These are phyloP conservation scores for Coemansia sp. DNA, from an alignment of 192 early-diverging fungal species.

Conservation along the genomic window DNA sequence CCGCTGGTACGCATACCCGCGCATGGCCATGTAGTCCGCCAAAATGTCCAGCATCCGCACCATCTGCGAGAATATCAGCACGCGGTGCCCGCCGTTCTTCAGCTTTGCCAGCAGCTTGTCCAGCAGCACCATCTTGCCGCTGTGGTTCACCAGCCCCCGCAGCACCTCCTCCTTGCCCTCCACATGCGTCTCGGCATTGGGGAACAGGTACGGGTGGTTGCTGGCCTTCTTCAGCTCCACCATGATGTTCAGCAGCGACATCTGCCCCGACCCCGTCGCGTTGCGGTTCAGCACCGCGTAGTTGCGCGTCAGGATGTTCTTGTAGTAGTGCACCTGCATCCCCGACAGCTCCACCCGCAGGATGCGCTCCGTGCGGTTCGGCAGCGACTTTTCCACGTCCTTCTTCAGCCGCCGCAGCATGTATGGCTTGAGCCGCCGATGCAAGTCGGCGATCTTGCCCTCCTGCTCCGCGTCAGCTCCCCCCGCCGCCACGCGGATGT, in stretches of 20 bases:
- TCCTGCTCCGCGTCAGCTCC: constrained; percentile 62
- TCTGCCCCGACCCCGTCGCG: constrained; percentile 59
- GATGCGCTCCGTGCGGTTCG: constrained; percentile 94
- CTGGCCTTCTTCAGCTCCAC: constrained; percentile 96
- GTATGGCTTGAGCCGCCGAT: constrained; percentile 76
- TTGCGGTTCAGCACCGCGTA: constrained; percentile 82
- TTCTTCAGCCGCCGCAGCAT: constrained; percentile 97
- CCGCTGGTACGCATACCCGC: constrained; percentile 87
- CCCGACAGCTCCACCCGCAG: constrained; percentile 89
- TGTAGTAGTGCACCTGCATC: constrained; percentile 91
- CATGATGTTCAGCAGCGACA: constrained; percentile 89
- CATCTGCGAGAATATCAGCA: constrained; percentile 98
- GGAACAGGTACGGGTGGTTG: constrained; percentile 94
- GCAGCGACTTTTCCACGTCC: constrained; percentile 96
- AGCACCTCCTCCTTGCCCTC: constrained; percentile 69
- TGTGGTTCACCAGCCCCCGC: constrained; percentile 79
- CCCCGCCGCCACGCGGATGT: constrained; percentile 59
- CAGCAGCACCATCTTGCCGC: constrained; percentile 97
- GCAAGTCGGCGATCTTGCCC: constrained; percentile 82
- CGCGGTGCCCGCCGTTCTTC: constrained; percentile 89
- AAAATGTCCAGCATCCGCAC: constrained; percentile 96
- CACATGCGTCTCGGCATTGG: constrained; percentile 66
- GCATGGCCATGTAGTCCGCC: constrained; percentile 86
- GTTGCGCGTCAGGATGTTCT: constrained; percentile 92
- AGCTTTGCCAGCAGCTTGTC: constrained; percentile 93